Base-by-base conservation (phyloP, 352 stramenopile genomes). In the Pythium brachiatum region DNA sequence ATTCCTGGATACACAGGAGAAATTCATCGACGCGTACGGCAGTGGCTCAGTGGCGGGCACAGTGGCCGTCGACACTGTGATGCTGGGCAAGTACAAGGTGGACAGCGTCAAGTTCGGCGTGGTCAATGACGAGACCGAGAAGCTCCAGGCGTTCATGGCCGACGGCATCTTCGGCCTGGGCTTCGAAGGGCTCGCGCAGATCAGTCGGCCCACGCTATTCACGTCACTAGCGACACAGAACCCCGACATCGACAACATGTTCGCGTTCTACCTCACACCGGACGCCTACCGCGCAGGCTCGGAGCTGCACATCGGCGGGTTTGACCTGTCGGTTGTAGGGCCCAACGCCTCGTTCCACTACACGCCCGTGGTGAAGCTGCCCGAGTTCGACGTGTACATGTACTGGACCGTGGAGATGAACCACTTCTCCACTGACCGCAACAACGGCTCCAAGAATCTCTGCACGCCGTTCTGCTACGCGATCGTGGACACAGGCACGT, bases 401-500 rank as follows among this genome's bases (percentile, higher is more conserved):
- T 96, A 94, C 72, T 95, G 86, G 88, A 92, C 80, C 15, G 61
- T 95, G 41, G 76, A 94, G 73, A 76, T 93, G 75, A 88, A 83
- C 65, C 64, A 71, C 29, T 90, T 92, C 36, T 79, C 72, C 12
- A 31, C 47, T 53, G 27, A 20, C 36, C 29, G 56, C 36, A 62
- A 64, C 26, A n/a, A 51, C 15, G 32, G n/a, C n/a, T n/a, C 32
- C 2, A 50, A 50, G 25, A 92, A 92, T 59, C 60, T 93, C 41
- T 96, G 88, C 64, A 53, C 64, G n/a, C 76, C 76, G 18, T 92
- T 90, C 53, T 96, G 86, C 74, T 94, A 89, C 51, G 86, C 86
- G 25, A 96, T 96, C 61, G 85, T 94, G 18, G 87, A 96, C 74
- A 95, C 86, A 27, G 88, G 88, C 29, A 96, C 88, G 31, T 96